A percentile compares a stretch with the other conserved stretches of the same genome.
These are phyloP conservation scores for Salix viminalis DNA, from an alignment of 345 rosid species.

Conservation along the genomic window DNA sequence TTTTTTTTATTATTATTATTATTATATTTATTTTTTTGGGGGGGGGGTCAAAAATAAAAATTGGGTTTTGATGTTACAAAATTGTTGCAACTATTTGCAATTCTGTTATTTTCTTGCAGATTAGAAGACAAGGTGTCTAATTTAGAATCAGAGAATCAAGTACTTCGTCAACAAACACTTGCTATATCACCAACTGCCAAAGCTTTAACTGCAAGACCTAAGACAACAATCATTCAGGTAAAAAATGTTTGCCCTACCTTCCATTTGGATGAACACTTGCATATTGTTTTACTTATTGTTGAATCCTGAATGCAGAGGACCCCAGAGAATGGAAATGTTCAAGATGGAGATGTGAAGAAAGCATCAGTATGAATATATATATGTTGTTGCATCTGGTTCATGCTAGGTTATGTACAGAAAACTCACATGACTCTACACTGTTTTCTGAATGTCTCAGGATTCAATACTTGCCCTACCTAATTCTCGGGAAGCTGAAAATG, in stretches of 20 bases:
- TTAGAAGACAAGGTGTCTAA: slow-evolving; percentile 87
- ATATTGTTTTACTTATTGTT: slow-evolving; percentile 10
- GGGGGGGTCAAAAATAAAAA: background rate
- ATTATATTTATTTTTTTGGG: too few relatives aligned
- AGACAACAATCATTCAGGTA: slow-evolving; percentile 65
- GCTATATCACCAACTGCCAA: slow-evolving; percentile 80
- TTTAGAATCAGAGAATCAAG: slow-evolving; percentile 91
- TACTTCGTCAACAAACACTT: slow-evolving; percentile 87
- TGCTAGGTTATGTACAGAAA: background rate
- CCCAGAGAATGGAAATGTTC: slow-evolving; percentile 65
- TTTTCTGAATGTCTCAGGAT: slow-evolving; percentile 42
- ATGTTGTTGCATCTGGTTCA: background rate
- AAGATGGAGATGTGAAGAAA: slow-evolving; percentile 59
- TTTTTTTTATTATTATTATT: too few relatives aligned
- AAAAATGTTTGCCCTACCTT: slow-evolving; percentile 11
- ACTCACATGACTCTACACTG: background rate
- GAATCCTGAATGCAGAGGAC: slow-evolving; percentile 36
- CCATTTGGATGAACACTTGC: background rate
- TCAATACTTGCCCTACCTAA: slow-evolving; percentile 40
- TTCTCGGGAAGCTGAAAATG: slow-evolving; percentile 72
- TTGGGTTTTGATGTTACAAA: background rate
- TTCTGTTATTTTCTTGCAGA: slow-evolving; percentile 29
- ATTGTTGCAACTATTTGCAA: background rate
- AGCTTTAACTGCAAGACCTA: slow-evolving; percentile 54
- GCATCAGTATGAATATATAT: slow-evolving; percentile 42